Evolutionary conservation across 2,329 filamentous ascomycete species (phyloP), one percentile per base, ranked within the genome.

Genomic region (Penicillium brevicompactum): DNA sequence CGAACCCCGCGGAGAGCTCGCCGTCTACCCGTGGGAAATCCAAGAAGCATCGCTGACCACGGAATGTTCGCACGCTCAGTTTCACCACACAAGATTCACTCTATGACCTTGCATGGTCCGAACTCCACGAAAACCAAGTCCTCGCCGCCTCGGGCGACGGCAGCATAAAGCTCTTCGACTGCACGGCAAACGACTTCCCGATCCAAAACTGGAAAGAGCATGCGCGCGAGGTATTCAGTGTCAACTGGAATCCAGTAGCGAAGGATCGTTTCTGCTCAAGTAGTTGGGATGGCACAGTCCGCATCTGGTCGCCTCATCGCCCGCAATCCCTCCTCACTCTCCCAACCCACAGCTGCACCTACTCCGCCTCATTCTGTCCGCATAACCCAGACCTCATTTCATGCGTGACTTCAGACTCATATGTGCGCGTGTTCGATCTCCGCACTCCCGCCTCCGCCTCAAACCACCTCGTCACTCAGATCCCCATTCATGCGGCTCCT

Each of bases 1-100:
- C 34, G 37, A 10, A 16, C 41, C 52, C 47, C 34, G 51, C 46
- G 24, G 16, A 32, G 32, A 27, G 41, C 30, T 34, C 16, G 31
- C 41, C 16, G 8, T 8, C 7, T 6, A 34, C 14, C 43, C 43
- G 21, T 32, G 14, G 32, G 8, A 10, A 40, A 18, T 11, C 3
- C 27, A 16, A 49, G 14, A 32, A 14, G 2, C 10, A 42, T 22
- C 10, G 27, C 27, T 44, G 42, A 60, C 41, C 24, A 54, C 42
- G 18, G 10, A 48, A 31, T 53, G 46, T 24, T 30, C 43, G 34
- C 14, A 16, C 49, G 18, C 51, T 40, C 63, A 93, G 90, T 70
- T 99, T 93, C 78, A 93, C 97, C 70, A 99, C 94, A 10, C 95
- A 97, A 79, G 94, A 99, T 74, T 90, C 92, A 43, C 88, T 97